Base-by-base conservation (phyloP, 2,329 filamentous ascomycete species). In the Xylariomycetidae sp. region DNA sequence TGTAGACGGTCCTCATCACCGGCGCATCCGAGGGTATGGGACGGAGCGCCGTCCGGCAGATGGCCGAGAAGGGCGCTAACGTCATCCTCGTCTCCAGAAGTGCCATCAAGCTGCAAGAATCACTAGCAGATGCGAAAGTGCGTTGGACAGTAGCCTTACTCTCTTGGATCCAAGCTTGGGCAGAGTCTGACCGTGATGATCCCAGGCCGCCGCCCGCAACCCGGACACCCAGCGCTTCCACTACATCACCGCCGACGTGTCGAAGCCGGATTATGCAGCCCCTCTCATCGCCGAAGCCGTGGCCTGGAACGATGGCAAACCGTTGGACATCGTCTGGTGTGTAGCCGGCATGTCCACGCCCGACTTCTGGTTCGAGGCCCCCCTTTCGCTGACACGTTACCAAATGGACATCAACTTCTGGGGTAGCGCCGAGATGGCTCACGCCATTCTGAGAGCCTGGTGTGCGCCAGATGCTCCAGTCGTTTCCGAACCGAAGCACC, bases 381-480 rank as follows among this genome's bases (percentile, higher is more conserved):
- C 83, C 7, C 66, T 86, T 33, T 65, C 79, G 6, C 74, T 73
- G 9, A 66, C 88, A 45, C 75, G 82, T 26, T 67, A 72, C 44
- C 87, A 94, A 58, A 95, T 95, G 87, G 87, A 95, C 54, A 76
- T 90, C 48, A 90, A 96, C 63, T 97, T 87, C 66, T 95, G 82
- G 73, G 85, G 87, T 30, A 80, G 81, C 18, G 82, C 83, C 25
- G 92, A 94, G 58, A 85, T 94, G 63, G 83, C 88, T 23, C 88
- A 94, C 56, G 80, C 86, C 14, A 78, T 84, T 13, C 65, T 96
- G 41, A 74, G 73, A 32, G 72, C 76, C 40, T 96, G 90, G 90
- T 74, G 88, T 27, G 62, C 64, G 4, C 67, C 70, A 10, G 59
- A 61, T 8, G 60, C 59, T 4, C 58, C 67, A 7, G 51, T 67